phyloP scores from a whole-genome alignment of 345 rosid genomes.

The Melaleuca alternifolia region DNA sequence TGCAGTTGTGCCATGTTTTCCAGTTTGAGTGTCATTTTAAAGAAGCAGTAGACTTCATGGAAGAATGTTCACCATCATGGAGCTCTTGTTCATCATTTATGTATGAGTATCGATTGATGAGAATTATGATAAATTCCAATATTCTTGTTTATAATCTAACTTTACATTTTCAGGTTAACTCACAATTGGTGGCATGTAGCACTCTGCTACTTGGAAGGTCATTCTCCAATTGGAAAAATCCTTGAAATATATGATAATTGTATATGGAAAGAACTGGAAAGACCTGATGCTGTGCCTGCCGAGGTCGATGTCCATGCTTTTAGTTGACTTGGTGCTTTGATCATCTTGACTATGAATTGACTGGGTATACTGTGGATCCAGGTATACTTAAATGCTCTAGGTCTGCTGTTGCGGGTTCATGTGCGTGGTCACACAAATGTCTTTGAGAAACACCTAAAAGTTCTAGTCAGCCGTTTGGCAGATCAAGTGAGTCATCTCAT shows the following conservation, averaged over 20 bases:
- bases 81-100: constrained; percentile 60
- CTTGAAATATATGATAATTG: constrained; percentile 54
- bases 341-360: background rate
- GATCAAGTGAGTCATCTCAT: constrained; percentile 34
- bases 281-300: constrained; percentile 27
- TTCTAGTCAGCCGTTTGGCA: constrained; percentile 28
- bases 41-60: constrained; percentile 89
- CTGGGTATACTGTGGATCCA: constrained; percentile 8
- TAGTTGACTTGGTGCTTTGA: background rate
- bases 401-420: constrained; percentile 52
- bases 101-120: constrained; percentile 22
- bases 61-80: constrained; percentile 59
- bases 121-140: background rate
- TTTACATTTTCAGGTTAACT: constrained; percentile 39
- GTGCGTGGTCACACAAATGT: constrained; percentile 41
- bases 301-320: constrained; percentile 31
- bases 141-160: background rate
- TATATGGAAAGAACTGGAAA: constrained; percentile 79
- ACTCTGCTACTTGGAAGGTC: constrained; percentile 90
- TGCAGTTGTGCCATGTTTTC: constrained; percentile 85
- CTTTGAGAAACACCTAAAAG: constrained; percentile 44
- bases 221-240: constrained; percentile 46
- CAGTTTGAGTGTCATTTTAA: constrained; percentile 63
- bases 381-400: constrained; percentile 80
- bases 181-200: constrained; percentile 99